Conservation (phyloP, 768 basidiomycete genomes). For the Rickenella mellea region DNA sequence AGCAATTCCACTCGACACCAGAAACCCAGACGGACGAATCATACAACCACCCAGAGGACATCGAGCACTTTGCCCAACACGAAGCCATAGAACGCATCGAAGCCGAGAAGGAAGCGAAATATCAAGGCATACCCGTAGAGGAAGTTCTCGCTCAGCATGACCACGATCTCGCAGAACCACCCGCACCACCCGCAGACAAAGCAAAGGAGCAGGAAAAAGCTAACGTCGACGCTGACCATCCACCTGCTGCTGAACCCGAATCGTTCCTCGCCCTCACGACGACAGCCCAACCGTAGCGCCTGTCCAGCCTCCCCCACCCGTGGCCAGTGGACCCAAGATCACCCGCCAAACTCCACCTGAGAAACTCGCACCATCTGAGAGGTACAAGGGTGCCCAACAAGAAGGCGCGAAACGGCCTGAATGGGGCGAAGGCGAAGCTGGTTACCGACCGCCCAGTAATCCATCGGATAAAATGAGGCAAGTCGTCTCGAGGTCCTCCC, state of each 20-base stretch:
- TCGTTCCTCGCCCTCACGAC: slow-evolving; percentile 23
- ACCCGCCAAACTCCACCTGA: slow-evolving; percentile 53
- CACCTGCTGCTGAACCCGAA: background rate
- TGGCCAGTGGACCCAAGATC: slow-evolving; percentile 37
- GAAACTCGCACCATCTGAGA: slow-evolving; percentile 56
- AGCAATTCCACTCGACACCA: slow-evolving; percentile 89
- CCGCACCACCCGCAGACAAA: slow-evolving; percentile 4
- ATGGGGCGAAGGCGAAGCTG: slow-evolving; percentile 64
- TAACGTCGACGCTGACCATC: slow-evolving; percentile 4
- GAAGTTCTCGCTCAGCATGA: slow-evolving; percentile 47
- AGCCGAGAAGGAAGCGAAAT: slow-evolving; percentile 75
- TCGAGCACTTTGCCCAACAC: slow-evolving; percentile 89
- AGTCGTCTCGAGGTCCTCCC: slow-evolving; percentile 9
- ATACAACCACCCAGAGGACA: slow-evolving; percentile 87
- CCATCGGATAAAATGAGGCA: slow-evolving; percentile 69
- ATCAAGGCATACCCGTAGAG: slow-evolving; percentile 71
- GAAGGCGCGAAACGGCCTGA: slow-evolving; percentile 48
- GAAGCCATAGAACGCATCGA: slow-evolving; percentile 78
- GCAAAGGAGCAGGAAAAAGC: slow-evolving; percentile 1
- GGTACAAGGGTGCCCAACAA: slow-evolving; percentile 46
- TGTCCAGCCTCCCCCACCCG: slow-evolving; percentile 6
- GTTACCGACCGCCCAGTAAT: slow-evolving; percentile 66
- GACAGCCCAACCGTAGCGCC: too few species aligned
- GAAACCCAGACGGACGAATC: slow-evolving; percentile 96
- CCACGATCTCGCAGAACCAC: slow-evolving; percentile 18